Base-by-base conservation (phyloP, 1,284 basidiomycete genomes). In the Wallemia hederae region DNA sequence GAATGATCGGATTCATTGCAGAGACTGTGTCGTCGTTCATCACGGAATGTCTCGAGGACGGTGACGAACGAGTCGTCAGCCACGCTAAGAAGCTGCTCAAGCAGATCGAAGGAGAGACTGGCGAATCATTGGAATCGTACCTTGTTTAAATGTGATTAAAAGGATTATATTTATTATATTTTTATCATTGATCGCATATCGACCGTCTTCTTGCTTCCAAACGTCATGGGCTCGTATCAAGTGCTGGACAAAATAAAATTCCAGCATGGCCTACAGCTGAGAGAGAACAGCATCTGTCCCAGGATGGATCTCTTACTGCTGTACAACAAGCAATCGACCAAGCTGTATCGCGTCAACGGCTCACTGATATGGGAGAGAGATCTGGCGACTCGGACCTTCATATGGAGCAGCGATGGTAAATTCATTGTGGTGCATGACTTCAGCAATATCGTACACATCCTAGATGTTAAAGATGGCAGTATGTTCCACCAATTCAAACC, bases 11-110 rank as follows among this genome's bases (percentile, higher is more conserved):
- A 15, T 69, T 74, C 59, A 74, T 76, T 1, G 74, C 75, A 1
- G 74, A 75, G 67, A 76, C 74, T 0, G 74, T 76, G 3, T 65
- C 66, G 19, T 73, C 74, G 61, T 74, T 74, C 66, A 66, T 76
- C 61, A 69, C 70, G 29, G 75, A 76, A 65, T 65, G 73, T 60
- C 63, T 75, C 33, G 74, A 75, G 63, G 74, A 75, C 65, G 72
- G 73, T 60, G 71, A 74, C 61, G 66, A 66, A 17, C 69, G 68
- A 59, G 72, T 75, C 3, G 71, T 73, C 62, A 63, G 60, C 9
- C 63, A 69, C 14, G 73, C 74, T 1, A 69, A 72, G 60, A 67
- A 64, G 27, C 70, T 76, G 19, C 65, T 75, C 49, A 63, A 62
- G 19, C 66, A 68, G 61, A 72, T 76, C 49, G 74, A 76, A 65